Percentiles rank a stretch among this genome's conserved stretches.
Evolutionary conservation across 2,329 filamentous ascomycete species (phyloP).

Genomic region (Aspergillus amoenus): DNA sequence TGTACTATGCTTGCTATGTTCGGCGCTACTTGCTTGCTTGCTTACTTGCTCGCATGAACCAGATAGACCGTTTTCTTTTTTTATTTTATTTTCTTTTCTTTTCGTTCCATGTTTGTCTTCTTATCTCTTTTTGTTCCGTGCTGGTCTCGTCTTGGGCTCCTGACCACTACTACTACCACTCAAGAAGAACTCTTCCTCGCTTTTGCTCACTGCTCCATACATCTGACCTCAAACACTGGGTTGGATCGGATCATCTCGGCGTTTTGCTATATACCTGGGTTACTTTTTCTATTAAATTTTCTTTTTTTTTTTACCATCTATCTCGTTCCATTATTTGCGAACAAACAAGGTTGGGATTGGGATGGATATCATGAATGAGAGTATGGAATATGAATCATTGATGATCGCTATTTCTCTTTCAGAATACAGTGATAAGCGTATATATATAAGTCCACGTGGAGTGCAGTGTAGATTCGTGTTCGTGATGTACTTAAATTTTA

Average conservation of each 20-base stretch:
- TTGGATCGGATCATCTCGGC: neutral
- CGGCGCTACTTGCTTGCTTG: neutral
- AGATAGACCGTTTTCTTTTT: slow-evolving; percentile 6
- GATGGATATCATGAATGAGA: slow-evolving; percentile 1
- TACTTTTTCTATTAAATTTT: neutral
- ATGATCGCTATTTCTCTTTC: neutral
- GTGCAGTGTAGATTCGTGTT: neutral
- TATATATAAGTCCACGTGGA: too few species aligned
- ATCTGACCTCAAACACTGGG: neutral
- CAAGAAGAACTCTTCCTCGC: neutral
- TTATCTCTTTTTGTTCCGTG: neutral
- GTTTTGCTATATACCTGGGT: slow-evolving; percentile 19
- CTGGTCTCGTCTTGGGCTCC: neutral
- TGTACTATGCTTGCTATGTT: slow-evolving; percentile 7
- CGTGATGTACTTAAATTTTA: neutral
- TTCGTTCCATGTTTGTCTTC: slow-evolving; percentile 1
- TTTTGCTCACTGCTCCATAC: neutral
- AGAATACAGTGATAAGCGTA: neutral
- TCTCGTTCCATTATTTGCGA: neutral
- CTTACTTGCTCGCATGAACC: slow-evolving; percentile 1
- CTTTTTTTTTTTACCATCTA: neutral
- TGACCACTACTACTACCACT: neutral
- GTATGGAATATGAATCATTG: neutral
- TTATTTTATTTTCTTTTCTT: neutral
- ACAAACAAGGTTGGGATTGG: slow-evolving; percentile 7